A percentile compares a stretch with the other conserved stretches of the same genome.
These are phyloP conservation scores for Shiraia sp. DNA, from an alignment of 2,329 filamentous ascomycete genomes.

Conservation along the genomic window DNA sequence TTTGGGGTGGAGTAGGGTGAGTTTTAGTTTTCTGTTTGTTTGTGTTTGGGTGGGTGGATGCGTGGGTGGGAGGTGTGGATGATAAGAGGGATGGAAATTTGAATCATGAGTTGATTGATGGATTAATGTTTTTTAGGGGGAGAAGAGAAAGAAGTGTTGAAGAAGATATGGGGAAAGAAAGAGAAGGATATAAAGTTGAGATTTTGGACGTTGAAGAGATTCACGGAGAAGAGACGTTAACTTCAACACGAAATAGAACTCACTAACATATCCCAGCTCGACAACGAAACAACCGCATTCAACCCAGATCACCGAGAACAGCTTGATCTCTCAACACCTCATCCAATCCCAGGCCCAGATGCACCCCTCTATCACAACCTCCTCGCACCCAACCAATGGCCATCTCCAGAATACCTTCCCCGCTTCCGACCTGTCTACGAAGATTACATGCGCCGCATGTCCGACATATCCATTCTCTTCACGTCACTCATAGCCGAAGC, in stretches of 20 bases:
- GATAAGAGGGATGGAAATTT: too few relatives aligned
- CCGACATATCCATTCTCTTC: slow-evolving; percentile 71
- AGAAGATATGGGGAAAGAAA: not conserved
- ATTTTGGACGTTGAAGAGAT: slow-evolving; percentile 1
- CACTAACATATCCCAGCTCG: slow-evolving; percentile 42
- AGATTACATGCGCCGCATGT: slow-evolving; percentile 78
- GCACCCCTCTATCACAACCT: slow-evolving; percentile 76
- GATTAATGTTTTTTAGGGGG: too few relatives aligned
- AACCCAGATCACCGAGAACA: slow-evolving; percentile 81
- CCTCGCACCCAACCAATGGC: slow-evolving; percentile 79
- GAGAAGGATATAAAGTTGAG: not conserved
- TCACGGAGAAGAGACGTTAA: not conserved
- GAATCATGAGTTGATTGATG: too few relatives aligned
- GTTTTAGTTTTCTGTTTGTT: slow-evolving; percentile 21
- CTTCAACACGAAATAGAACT: not conserved
- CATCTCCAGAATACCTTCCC: slow-evolving; percentile 64
- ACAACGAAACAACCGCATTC: slow-evolving; percentile 70
- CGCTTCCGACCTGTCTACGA: slow-evolving; percentile 70
- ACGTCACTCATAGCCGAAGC: slow-evolving; percentile 82
- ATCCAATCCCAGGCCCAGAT: slow-evolving; percentile 63
- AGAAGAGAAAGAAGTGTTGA: too few relatives aligned
- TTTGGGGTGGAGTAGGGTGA: slow-evolving; percentile 52
- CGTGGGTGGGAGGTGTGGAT: too few relatives aligned
- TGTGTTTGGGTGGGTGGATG: too few relatives aligned
- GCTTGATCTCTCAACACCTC: slow-evolving; percentile 81